A percentile compares a stretch with the other conserved stretches of the same genome.
These are phyloP conservation scores for Gliomastix tumulicola DNA, from an alignment of 2,329 filamentous ascomycete species.

Conservation along the genomic window DNA sequence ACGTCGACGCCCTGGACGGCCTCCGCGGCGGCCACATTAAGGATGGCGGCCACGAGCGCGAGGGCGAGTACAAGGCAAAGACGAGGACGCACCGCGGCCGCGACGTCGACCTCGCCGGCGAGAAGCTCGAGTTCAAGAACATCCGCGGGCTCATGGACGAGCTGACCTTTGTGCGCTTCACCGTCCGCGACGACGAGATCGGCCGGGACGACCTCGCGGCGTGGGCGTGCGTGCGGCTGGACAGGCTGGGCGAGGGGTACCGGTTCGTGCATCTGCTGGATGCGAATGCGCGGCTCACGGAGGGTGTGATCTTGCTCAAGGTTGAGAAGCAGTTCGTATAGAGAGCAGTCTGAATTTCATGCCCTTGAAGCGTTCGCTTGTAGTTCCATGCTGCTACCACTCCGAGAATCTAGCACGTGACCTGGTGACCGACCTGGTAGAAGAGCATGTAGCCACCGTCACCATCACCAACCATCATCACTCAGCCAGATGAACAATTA, in stretches of 20 bases:
- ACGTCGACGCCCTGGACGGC: slow-evolving; percentile 62
- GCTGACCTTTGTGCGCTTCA: slow-evolving; percentile 71
- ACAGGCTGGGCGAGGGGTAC: slow-evolving; percentile 69
- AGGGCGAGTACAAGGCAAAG: slow-evolving; percentile 47
- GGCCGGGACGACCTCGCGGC: slow-evolving; percentile 72
- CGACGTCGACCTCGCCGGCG: slow-evolving; percentile 55
- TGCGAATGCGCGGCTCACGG: slow-evolving; percentile 54
- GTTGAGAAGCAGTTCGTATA: slow-evolving; percentile 53
- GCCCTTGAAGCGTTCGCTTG: too few relatives aligned
- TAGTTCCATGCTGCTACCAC: too few relatives aligned
- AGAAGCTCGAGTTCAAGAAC: slow-evolving; percentile 49
- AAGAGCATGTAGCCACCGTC: too few relatives aligned
- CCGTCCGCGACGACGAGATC: slow-evolving; percentile 81
- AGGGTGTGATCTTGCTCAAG: slow-evolving; percentile 67
- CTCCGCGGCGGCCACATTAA: slow-evolving; percentile 24
- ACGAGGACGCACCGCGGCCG: slow-evolving; percentile 52
- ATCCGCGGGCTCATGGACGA: slow-evolving; percentile 56
- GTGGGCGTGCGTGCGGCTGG: slow-evolving; percentile 84
- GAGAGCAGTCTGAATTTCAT: too few relatives aligned
- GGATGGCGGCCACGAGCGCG: slow-evolving; percentile 30
- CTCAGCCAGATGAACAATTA: too few relatives aligned
- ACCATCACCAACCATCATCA: too few relatives aligned
- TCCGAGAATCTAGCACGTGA: too few relatives aligned
- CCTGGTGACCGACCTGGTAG: too few relatives aligned
- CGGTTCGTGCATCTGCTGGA: slow-evolving; percentile 73